Base-by-base conservation (phyloP, 2,329 filamentous ascomycete genomes). In the Fusarium piperis region DNA sequence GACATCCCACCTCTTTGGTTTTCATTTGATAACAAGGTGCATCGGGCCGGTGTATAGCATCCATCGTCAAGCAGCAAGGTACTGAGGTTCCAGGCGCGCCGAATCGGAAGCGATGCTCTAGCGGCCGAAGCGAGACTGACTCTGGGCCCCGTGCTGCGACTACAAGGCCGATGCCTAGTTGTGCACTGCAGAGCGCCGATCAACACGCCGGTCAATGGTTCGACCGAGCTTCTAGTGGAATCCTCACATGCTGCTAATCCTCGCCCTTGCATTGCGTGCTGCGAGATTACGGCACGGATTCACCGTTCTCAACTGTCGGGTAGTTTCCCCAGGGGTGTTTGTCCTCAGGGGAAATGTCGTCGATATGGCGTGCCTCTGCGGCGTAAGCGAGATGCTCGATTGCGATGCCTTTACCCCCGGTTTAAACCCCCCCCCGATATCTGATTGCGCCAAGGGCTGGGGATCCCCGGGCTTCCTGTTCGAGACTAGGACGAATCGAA, bases 11-110 rank as follows among this genome's bases (percentile, higher is more conserved):
- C 28, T 6, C 39, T 55, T 72, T 72, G 20, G 66, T 58, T 69
- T 70, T 72, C 56, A 66, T 70, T 70, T 72, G 62, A 57, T 35
- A 72, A 65, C 23, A 51, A 18, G 61, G n/a, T 41, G 32, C 41
- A 64, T 60, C 23, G 39, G 46, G 28, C 55, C 30, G 35, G 44
- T 18, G 26, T 64, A 41, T 60, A 52, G 52, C 23, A 41, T 41
- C 12, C 56, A 68, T 57, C 56, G 46, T 36, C 32, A 48, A 38
- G 39, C 30, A 56, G 33, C 32, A 53, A 48, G 23, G 44, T 65
- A 26, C 46, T 28, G 56, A 32, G 65, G 60, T 56, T 58, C 51
- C 20, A 18, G 13, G n/a, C 33, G 20, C 35, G 20, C 51, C 62
- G 30, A 62, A 55, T 63, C 35, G 64, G 55, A 51, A 26, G 16